Conservation (phyloP, 2,329 filamentous ascomycete species). For the Cercospora zeina region DNA sequence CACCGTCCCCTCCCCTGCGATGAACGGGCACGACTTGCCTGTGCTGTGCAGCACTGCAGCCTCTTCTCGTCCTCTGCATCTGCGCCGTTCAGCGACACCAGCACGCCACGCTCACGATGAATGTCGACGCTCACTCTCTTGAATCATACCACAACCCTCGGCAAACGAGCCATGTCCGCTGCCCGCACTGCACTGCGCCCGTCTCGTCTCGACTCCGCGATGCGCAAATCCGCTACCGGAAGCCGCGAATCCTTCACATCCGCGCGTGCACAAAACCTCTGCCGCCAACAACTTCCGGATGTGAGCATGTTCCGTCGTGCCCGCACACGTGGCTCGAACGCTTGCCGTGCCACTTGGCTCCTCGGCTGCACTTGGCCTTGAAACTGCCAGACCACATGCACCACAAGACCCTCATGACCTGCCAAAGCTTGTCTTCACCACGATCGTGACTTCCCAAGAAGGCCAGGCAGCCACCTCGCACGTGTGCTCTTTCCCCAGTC, state of each 20-base stretch:
- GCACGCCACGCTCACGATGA: too few relatives aligned
- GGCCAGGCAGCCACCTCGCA: background rate
- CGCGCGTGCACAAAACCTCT: conserved; percentile 3
- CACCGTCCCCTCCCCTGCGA: background rate
- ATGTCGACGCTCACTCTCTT: too few relatives aligned
- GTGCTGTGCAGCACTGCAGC: background rate
- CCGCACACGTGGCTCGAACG: conserved; percentile 16
- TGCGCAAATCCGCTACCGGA: background rate
- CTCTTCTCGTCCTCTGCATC: too few relatives aligned
- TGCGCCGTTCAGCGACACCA: too few relatives aligned
- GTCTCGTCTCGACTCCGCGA: background rate
- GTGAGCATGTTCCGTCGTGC: conserved; percentile 12
- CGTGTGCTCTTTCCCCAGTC: background rate
- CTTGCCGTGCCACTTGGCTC: too few relatives aligned
- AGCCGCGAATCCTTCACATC: background rate
- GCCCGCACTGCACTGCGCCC: background rate
- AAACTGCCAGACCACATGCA: conserved; percentile 10
- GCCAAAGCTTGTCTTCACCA: conserved; percentile 21
- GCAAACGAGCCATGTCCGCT: background rate
- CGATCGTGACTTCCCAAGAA: background rate
- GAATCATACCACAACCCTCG: background rate
- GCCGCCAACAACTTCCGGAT: conserved; percentile 5
- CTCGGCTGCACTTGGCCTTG: too few relatives aligned
- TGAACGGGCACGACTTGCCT: background rate
- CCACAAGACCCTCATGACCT: background rate